Percentiles rank a stretch among this genome's conserved stretches.
phyloP scores from a whole-genome alignment of 257 asterid species.

The Thymus mandschuricus region DNA sequence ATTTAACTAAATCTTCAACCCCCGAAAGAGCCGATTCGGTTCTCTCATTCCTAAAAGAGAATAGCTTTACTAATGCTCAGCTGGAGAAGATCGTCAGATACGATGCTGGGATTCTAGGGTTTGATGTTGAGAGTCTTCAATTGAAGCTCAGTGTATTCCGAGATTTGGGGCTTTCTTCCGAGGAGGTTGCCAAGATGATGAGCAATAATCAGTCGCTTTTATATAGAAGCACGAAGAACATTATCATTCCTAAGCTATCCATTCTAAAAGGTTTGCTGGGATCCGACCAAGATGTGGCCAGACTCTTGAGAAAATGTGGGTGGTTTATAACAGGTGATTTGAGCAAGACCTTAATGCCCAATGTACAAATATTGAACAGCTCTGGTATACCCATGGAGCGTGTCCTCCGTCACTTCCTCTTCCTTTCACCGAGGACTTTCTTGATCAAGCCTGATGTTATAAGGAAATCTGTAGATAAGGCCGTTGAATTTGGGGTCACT shows the following conservation, averaged over 20 bases:
- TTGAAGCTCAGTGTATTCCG: neutral
- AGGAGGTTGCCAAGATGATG: neutral
- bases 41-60: slow-evolving; percentile 9
- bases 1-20: neutral
- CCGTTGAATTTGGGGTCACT: slow-evolving; percentile 33
- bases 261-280: slow-evolving; percentile 39
- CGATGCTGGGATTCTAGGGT: neutral
- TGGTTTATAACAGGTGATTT: too few relatives aligned
- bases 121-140: neutral
- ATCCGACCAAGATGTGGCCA: slow-evolving; percentile 37
- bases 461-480: slow-evolving; percentile 29
- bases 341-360: neutral
- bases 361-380: neutral
- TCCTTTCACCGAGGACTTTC: neutral
- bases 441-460: neutral
- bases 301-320: slow-evolving; percentile 13
- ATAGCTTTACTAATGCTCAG: slow-evolving; percentile 11
- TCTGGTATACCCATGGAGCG: neutral
- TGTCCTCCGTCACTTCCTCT: neutral
- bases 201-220: slow-evolving; percentile 16
- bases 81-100: neutral
- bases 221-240: slow-evolving; percentile 3
- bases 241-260: slow-evolving; percentile 32
- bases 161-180: neutral
- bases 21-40: slow-evolving; percentile 9